Base-by-base conservation (phyloP, 768 basidiomycete species). In the Phlebiopsis gigantea region DNA sequence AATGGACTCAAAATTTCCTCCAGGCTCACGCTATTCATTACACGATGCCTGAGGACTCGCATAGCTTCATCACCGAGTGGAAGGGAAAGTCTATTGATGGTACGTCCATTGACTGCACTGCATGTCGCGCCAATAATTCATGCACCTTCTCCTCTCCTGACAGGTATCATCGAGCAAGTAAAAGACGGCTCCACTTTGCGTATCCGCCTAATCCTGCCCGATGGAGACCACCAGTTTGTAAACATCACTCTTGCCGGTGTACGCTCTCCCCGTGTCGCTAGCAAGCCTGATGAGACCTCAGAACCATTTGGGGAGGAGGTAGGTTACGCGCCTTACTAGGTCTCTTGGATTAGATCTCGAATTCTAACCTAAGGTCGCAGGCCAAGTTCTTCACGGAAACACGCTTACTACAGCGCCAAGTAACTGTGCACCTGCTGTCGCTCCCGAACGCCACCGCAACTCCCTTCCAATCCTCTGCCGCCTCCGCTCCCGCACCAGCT, bases 361-460 rank as follows among this genome's bases (percentile, higher is more conserved):
- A 26, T 43, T 49, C 58, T 24, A 52, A 53, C 44, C 44, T 39
- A 21, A 26, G 31, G 5, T 48, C 44, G 9, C 57, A 94, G 92
- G 93, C 94, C 30, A 91, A 87, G 72, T 93, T 87, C 73, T 99
- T 98, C 73, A 89, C 90, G 55, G 96, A 98, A 75, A 86, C 83
- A 22, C 88, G 85, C 57, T 81, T 92, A 55, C 83, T 90, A 49
- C 95, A 90, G 71, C 85, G 87, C 55, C 74, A 77, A 43, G 90
- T 93, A 56, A 85, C 81, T 53, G 85, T 90, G 2, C 79, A 86
- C 44, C 82, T 95, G 45, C 74, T 96, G 30, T 93, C 90, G 0
- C 72, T 95, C 5, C 93, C 93, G 2, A 85, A 77, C 45, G 82
- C 88, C 2, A 80, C 87, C 15, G 85, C 91, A 10, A 86, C 85